Conservation (phyloP, 768 basidiomycete genomes). For the Rhizopogon vesiculosus region DNA sequence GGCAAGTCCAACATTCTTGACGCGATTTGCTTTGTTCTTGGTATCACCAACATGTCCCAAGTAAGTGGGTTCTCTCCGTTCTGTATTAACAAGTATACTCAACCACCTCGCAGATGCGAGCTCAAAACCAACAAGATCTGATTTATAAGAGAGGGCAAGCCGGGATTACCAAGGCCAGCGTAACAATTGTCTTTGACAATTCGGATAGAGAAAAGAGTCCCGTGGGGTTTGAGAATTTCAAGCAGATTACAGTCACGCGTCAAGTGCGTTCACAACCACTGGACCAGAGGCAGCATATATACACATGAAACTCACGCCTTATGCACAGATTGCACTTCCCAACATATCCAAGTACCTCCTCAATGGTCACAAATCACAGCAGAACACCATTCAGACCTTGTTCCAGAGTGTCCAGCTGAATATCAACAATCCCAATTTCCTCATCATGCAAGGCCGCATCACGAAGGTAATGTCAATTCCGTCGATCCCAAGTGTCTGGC, state of each 20-base stretch:
- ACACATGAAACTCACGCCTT: neutral
- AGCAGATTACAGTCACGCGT: conserved; percentile 95
- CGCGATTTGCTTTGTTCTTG: conserved; percentile 97
- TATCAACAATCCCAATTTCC: conserved; percentile 99
- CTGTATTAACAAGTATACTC: neutral
- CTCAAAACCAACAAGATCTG: conserved; percentile 92
- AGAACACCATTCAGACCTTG: conserved; percentile 79
- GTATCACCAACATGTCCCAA: conserved; percentile 95
- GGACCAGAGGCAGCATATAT: neutral
- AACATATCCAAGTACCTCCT: conserved; percentile 93
- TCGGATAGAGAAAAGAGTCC: conserved; percentile 84
- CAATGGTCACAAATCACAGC: conserved; percentile 91
- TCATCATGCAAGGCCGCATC: conserved; percentile 99
- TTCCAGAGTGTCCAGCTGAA: conserved; percentile 98
- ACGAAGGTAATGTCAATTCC: conserved; percentile 64
- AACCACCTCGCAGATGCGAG: conserved; percentile 68
- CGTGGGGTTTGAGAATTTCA: conserved; percentile 68
- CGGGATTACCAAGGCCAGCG: conserved; percentile 93
- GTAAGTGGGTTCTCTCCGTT: conserved; percentile 33
- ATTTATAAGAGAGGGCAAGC: conserved; percentile 99
- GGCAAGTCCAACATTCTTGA: conserved; percentile 99
- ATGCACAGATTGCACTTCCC: conserved; percentile 80
- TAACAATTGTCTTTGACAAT: conserved; percentile 99
- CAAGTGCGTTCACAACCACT: conserved; percentile 52
- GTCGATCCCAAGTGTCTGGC: neutral